Evolutionary conservation across 2,329 filamentous ascomycete genomes (phyloP).

Genomic region (Aspergillus luchuensis): DNA sequence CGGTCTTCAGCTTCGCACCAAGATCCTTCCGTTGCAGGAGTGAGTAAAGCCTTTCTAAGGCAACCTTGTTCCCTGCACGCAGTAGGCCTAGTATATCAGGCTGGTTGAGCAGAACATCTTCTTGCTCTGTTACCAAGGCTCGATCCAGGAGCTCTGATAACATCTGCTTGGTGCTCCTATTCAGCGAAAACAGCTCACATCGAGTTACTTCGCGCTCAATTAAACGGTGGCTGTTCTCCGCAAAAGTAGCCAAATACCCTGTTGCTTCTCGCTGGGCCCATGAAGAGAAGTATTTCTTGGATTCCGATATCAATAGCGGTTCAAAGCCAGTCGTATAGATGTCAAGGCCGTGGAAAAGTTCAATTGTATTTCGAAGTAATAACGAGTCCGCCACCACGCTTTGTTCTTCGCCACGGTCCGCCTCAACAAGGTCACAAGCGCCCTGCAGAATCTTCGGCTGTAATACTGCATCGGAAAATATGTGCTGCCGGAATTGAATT

Average conservation of each 20-base stretch:
- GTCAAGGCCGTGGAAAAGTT: slow-evolving; percentile 81
- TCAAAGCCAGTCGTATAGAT: slow-evolving; percentile 82
- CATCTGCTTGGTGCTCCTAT: slow-evolving; percentile 77
- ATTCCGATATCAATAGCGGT: slow-evolving; percentile 68
- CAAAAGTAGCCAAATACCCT: slow-evolving; percentile 72
- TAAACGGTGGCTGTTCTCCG: slow-evolving; percentile 67
- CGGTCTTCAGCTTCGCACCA: slow-evolving; percentile 67
- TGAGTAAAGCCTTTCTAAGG: slow-evolving; percentile 75
- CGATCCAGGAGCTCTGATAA: slow-evolving; percentile 73
- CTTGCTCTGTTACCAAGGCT: slow-evolving; percentile 69
- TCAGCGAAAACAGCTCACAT: slow-evolving; percentile 79
- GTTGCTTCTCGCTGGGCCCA: slow-evolving; percentile 70
- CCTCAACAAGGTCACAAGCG: slow-evolving; percentile 73
- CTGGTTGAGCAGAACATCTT: slow-evolving; percentile 65
- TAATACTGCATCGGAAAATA: slow-evolving; percentile 58
- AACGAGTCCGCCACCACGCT: slow-evolving; percentile 59
- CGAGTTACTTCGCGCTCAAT: slow-evolving; percentile 72
- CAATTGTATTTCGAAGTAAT: slow-evolving; percentile 73
- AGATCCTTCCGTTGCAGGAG: slow-evolving; percentile 73
- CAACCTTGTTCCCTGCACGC: slow-evolving; percentile 66
- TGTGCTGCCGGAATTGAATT: slow-evolving; percentile 67
- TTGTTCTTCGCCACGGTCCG: slow-evolving; percentile 63
- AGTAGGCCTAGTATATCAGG: slow-evolving; percentile 73
- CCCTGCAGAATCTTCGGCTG: slow-evolving; percentile 63
- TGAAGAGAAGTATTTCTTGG: slow-evolving; percentile 66